These are phyloP conservation scores for Phytophthora crassamura DNA, from an alignment of 352 stramenopile genomes.

Conservation along the genomic window DNA sequence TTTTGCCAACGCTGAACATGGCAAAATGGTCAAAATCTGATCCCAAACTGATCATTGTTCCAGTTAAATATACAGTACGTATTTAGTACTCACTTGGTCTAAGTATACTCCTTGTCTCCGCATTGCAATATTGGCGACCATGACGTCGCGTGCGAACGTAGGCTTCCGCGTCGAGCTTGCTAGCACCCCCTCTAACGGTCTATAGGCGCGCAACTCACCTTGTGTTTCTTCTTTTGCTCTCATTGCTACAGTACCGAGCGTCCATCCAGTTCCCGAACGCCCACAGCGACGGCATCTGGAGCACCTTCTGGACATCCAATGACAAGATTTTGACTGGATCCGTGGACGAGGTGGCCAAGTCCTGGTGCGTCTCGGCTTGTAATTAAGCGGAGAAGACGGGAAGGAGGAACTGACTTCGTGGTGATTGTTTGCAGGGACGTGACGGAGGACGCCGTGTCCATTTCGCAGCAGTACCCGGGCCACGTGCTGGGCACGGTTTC, in stretches of 20 bases:
- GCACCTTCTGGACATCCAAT: slow-evolving; percentile 88
- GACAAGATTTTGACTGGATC: slow-evolving; percentile 90
- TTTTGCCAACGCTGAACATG: too few relatives aligned
- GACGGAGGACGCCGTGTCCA: slow-evolving; percentile 69
- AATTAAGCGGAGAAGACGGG: neutral
- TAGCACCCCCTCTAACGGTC: neutral
- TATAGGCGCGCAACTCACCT: neutral
- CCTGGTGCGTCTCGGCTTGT: slow-evolving; percentile 53
- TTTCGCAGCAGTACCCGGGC: slow-evolving; percentile 84
- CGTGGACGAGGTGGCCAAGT: slow-evolving; percentile 89
- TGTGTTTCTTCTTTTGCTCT: neutral
- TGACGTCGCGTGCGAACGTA: slow-evolving; percentile 40
- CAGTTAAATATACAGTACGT: too few relatives aligned
- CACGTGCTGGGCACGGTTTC: slow-evolving; percentile 89
- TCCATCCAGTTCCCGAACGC: slow-evolving; percentile 85
- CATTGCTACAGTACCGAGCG: slow-evolving; percentile 65
- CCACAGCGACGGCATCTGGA: slow-evolving; percentile 91
- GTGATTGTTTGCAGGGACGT: slow-evolving; percentile 54
- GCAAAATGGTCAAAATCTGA: too few relatives aligned
- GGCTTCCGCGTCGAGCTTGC: neutral
- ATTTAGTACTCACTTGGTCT: neutral
- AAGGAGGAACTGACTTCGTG: neutral
- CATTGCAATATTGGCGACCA: slow-evolving; percentile 2
- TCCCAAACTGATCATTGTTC: too few relatives aligned
- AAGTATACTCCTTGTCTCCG: neutral